A percentile compares a stretch with the other conserved stretches of the same genome.
Evolutionary conservation across 768 basidiomycete genomes (phyloP).

Genomic region (Mycena rosella): DNA sequence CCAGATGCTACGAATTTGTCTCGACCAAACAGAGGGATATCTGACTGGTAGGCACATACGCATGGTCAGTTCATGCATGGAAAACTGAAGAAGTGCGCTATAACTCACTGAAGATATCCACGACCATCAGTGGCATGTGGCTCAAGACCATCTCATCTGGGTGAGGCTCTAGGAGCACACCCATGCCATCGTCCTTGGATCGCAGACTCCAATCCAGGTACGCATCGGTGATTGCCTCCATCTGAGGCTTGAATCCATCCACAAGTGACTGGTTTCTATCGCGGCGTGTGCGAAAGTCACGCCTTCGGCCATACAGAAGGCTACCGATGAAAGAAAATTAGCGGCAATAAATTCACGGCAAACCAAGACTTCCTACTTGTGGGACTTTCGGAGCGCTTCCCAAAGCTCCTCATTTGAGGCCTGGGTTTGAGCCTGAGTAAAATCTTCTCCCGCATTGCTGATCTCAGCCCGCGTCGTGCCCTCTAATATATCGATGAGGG

Average conservation of each 20-base stretch:
- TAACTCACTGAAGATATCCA: background rate
- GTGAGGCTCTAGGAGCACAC: background rate
- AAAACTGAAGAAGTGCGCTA: too few relatives aligned
- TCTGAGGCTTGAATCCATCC: conserved; percentile 1
- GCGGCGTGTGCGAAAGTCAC: conserved; percentile 5
- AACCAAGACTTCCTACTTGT: background rate
- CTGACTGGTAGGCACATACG: background rate
- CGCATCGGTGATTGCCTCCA: background rate
- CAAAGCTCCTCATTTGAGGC: background rate
- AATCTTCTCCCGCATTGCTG: conserved; percentile 12
- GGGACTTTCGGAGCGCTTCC: conserved; percentile 5
- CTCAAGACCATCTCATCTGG: background rate
- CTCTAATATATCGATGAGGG: background rate
- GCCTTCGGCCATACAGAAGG: background rate
- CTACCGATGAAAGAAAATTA: background rate
- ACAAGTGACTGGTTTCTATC: background rate
- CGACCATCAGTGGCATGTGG: background rate
- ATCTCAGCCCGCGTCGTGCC: conserved; percentile 2
- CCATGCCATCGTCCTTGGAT: background rate
- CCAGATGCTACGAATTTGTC: background rate
- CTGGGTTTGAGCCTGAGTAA: background rate
- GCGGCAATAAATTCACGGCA: too few relatives aligned
- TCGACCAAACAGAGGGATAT: background rate
- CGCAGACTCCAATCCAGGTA: background rate
- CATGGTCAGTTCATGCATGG: too few relatives aligned